Evolutionary conservation across 2,329 filamentous ascomycete species (phyloP).

Genomic region (Neopestalotiopsis clavispora): DNA sequence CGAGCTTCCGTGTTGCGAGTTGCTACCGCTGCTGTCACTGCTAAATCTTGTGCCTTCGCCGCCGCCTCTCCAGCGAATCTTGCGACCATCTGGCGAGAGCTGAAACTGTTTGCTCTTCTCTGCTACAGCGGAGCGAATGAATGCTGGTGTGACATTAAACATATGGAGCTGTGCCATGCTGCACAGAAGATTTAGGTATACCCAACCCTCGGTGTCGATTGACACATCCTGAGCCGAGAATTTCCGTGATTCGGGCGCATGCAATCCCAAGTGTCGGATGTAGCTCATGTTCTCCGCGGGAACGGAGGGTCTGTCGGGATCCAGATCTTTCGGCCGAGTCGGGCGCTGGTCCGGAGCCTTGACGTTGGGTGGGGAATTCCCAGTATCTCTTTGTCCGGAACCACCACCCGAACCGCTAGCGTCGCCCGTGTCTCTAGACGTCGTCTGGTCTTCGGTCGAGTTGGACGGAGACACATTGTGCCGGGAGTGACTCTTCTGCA

Average conservation of each 20-base stretch:
- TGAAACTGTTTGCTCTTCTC: constrained; percentile 78
- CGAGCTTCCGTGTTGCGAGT: constrained; percentile 51
- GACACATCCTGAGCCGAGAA: constrained; percentile 55
- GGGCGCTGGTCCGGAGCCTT: constrained; percentile 70
- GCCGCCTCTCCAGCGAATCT: constrained; percentile 80
- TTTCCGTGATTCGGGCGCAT: constrained; percentile 60
- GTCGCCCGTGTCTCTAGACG: constrained; percentile 43
- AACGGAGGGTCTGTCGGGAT: constrained; percentile 76
- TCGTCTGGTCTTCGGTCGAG: constrained; percentile 53
- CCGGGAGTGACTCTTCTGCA: constrained; percentile 43
- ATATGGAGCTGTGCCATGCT: constrained; percentile 87
- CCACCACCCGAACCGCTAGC: constrained; percentile 26
- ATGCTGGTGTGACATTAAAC: constrained; percentile 79
- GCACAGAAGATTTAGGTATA: constrained; percentile 80
- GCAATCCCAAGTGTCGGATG: constrained; percentile 74
- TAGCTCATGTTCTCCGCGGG: constrained; percentile 81
- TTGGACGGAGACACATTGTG: constrained; percentile 51
- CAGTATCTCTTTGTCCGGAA: constrained; percentile 46
- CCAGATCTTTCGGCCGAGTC: constrained; percentile 76
- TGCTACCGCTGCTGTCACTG: constrained; percentile 63
- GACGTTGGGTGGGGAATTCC: constrained; percentile 37
- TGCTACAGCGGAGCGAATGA: constrained; percentile 73
- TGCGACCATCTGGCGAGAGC: constrained; percentile 76
- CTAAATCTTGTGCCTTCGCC: constrained; percentile 67
- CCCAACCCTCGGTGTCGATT: constrained; percentile 75